These are phyloP conservation scores for Capronia americana DNA, from an alignment of 2,329 filamentous ascomycete genomes.

Conservation along the genomic window DNA sequence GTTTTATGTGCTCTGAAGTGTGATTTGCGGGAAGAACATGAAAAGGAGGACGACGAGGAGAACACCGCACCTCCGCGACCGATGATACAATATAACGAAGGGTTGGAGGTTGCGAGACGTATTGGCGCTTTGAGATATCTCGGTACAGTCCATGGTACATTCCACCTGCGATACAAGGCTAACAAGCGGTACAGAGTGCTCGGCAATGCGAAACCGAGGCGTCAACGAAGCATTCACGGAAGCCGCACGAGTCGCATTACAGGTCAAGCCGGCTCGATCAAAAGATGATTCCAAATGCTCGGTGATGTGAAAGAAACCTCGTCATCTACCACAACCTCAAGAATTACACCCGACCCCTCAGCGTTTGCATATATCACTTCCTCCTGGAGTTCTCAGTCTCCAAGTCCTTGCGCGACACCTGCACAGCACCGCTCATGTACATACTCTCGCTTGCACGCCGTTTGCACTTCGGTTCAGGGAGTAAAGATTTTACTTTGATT, in stretches of 20 bases:
- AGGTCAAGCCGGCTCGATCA: constrained; percentile 51
- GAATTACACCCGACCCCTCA: neutral
- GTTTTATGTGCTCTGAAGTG: constrained; percentile 97
- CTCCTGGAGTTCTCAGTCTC: constrained; percentile 11
- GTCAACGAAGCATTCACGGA: constrained; percentile 99
- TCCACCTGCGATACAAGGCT: neutral
- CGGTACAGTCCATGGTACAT: constrained; percentile 54
- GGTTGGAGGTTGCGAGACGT: constrained; percentile 85
- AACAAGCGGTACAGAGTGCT: constrained; percentile 74
- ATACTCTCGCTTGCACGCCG: constrained; percentile 19
- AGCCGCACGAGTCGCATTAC: constrained; percentile 87
- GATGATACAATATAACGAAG: constrained; percentile 84
- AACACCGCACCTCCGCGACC: constrained; percentile 48
- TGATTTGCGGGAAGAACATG: constrained; percentile 84
- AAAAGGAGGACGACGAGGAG: constrained; percentile 67
- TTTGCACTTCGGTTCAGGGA: neutral
- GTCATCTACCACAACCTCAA: neutral
- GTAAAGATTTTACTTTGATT: constrained; percentile 4
- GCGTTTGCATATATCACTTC: neutral
- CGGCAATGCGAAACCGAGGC: constrained; percentile 95
- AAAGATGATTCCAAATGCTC: constrained; percentile 44
- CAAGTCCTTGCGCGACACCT: neutral
- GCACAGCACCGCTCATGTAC: constrained; percentile 16
- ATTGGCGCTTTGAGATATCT: constrained; percentile 94
- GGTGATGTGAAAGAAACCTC: constrained; percentile 37